A percentile compares a stretch with the other conserved stretches of the same genome.
These are phyloP conservation scores for Nosema muscidifuracis DNA, from an alignment of 371 early-diverging fungal species.

Conservation along the genomic window DNA sequence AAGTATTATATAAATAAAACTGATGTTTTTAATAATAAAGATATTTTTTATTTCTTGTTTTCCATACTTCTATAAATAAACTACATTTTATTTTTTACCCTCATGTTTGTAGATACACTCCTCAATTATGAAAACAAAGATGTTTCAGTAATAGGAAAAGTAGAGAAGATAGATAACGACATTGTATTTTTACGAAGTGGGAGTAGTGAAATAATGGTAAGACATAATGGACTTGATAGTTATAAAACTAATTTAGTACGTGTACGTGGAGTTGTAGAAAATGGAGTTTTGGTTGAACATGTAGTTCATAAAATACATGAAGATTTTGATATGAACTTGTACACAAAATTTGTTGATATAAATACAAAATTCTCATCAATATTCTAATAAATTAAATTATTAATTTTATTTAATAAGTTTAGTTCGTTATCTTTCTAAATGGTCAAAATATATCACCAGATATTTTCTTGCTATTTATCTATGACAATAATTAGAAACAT, in stretches of 20 bases:
- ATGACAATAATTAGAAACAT: background rate
- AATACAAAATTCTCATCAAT: slow-evolving; percentile 32
- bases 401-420: background rate
- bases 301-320: slow-evolving; percentile 18
- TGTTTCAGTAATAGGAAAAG: slow-evolving; percentile 27
- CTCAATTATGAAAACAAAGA: slow-evolving; percentile 20
- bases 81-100: background rate
- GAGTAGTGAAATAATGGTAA: slow-evolving; percentile 34
- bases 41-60: background rate
- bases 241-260: slow-evolving; percentile 43
- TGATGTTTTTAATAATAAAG: no score
- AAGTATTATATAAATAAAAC: no score
- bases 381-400: slow-evolving; percentile 27
- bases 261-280: slow-evolving; percentile 34
- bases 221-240: slow-evolving; percentile 32
- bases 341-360: slow-evolving; percentile 17
- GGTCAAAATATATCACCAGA: no score
- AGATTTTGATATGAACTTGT: slow-evolving; percentile 44
- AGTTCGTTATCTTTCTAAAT: background rate
- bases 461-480: no score
- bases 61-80: background rate
- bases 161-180: slow-evolving; percentile 39
- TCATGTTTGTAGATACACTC: slow-evolving; percentile 16
- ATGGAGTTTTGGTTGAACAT: slow-evolving; percentile 42
- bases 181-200: slow-evolving; percentile 28